Base-by-base conservation (phyloP, 257 asterid species). In the Primulina tabacum region DNA sequence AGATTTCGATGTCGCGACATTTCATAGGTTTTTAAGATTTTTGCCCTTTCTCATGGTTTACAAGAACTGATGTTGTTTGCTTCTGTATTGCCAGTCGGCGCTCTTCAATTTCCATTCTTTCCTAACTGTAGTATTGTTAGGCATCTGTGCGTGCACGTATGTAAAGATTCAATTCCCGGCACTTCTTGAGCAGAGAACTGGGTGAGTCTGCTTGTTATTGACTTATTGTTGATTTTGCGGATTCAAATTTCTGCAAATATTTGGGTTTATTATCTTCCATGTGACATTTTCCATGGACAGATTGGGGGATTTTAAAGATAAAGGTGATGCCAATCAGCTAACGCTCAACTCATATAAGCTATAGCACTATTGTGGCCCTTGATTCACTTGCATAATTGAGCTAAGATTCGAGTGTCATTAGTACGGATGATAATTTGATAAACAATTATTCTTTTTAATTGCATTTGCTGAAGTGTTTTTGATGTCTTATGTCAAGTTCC, bases 51-150 rank as follows among this genome's bases (percentile, higher is more conserved):
- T 24, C 26, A 0, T 33, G 21, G 43, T 30, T 37, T 62, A 17
- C 62, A 26, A 62, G 32, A 70, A 60, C 65, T 78, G 71, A 81
- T 60, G 28, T 59, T 71, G 26, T 24, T 24, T 59, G 56, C 62
- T 59, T 35, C 35, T 76, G 82, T 21, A 50, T 72, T 87, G 74
- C 72, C 96, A 92, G 96, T 84, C 85, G 29, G 89, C 96, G 0
- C 88, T 88, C 60, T 92, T 92, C 97, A 92, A 92, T 84, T 89
- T 89, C 83, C 95, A 88, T 72, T 92, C 98, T 6, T 92, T 92
- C 84, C 90, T 92, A 69, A 88, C 95, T 5, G 97, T 90, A 14
- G 97, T 90, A 78, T 76, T 87, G 80, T 81, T 92, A 47, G 98
- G 97, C 73, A 87, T 92, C 59, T 92, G 97, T 84, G 87, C 95